These are phyloP conservation scores for Plasmopara muralis DNA, from an alignment of 352 stramenopile genomes.

Conservation along the genomic window DNA sequence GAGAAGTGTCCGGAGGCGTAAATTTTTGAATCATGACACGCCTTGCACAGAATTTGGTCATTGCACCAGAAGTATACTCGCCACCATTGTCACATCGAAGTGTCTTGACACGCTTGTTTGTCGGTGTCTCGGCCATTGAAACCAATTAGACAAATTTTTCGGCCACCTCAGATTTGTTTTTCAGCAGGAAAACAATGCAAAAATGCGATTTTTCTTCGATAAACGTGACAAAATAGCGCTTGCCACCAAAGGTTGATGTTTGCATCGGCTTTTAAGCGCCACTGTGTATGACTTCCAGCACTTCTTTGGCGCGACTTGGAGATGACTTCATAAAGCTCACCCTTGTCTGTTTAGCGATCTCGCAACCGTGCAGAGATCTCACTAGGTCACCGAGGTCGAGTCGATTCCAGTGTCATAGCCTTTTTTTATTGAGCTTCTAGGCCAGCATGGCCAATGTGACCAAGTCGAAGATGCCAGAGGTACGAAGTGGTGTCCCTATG, in stretches of 20 bases:
- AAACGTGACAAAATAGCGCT: slow-evolving; percentile 2
- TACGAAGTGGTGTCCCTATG: slow-evolving; percentile 6
- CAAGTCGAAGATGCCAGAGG: slow-evolving; percentile 10
- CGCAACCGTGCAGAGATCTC: no score
- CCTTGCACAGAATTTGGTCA: slow-evolving; percentile 3
- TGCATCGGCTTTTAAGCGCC: slow-evolving; percentile 8
- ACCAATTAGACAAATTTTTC: slow-evolving; percentile 16
- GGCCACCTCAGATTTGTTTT: slow-evolving; percentile 12
- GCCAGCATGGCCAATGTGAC: slow-evolving; percentile 12
- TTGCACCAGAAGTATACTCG: slow-evolving; percentile 6
- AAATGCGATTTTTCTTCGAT: slow-evolving; percentile 1
- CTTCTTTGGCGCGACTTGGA: background rate
- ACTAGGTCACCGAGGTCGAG: background rate
- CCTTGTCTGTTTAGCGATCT: no score
- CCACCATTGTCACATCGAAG: slow-evolving; percentile 11
- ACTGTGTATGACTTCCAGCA: slow-evolving; percentile 4
- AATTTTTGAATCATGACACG: no score
- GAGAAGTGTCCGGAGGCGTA: no score
- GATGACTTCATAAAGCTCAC: background rate
- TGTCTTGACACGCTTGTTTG: slow-evolving; percentile 4
- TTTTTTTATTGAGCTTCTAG: slow-evolving; percentile 14
- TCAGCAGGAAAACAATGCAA: slow-evolving; percentile 6
- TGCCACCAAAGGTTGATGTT: slow-evolving; percentile 2
- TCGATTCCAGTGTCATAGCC: slow-evolving; percentile 4
- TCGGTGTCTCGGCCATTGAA: slow-evolving; percentile 8